phyloP scores from a whole-genome alignment of 2,329 filamentous ascomycete species.

The Juglanconis sp. region DNA sequence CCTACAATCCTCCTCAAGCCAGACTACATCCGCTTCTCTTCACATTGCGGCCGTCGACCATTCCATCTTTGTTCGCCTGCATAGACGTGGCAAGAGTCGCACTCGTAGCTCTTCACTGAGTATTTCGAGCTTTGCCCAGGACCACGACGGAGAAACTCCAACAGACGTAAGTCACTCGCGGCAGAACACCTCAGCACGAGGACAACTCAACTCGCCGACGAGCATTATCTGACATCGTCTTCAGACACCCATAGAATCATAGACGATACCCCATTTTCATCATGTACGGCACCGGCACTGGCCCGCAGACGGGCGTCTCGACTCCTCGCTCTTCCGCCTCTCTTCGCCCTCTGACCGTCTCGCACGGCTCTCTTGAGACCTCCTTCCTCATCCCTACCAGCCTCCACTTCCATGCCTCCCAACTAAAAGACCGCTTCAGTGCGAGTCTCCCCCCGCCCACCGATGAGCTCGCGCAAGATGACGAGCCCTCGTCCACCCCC shows the following conservation, averaged over 20 bases:
- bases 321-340: slow-evolving; percentile 93
- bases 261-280: slow-evolving; percentile 45
- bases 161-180: slow-evolving; percentile 9
- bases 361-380: slow-evolving; percentile 93
- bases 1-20: background rate
- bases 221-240: background rate
- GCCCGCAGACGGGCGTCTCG: slow-evolving; percentile 91
- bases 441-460: slow-evolving; percentile 84
- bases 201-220: background rate
- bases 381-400: slow-evolving; percentile 93
- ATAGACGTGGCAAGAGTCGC: background rate
- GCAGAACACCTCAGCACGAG: background rate
- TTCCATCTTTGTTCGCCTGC: background rate
- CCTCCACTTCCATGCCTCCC: slow-evolving; percentile 92
- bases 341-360: slow-evolving; percentile 83
- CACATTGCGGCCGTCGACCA: slow-evolving; percentile 1
- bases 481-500: slow-evolving; percentile 93
- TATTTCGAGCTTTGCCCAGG: slow-evolving; percentile 15
- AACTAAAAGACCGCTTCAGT: slow-evolving; percentile 88
- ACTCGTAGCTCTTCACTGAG: slow-evolving; percentile 20
- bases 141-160: slow-evolving; percentile 3
- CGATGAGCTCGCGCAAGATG: slow-evolving; percentile 95
- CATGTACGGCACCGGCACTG: slow-evolving; percentile 84
- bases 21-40: background rate
- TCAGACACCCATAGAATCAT: slow-evolving; percentile 22